A percentile compares a stretch with the other conserved stretches of the same genome.
These are phyloP conservation scores for Auricularia heimuer DNA, from an alignment of 768 basidiomycete species.

Conservation along the genomic window DNA sequence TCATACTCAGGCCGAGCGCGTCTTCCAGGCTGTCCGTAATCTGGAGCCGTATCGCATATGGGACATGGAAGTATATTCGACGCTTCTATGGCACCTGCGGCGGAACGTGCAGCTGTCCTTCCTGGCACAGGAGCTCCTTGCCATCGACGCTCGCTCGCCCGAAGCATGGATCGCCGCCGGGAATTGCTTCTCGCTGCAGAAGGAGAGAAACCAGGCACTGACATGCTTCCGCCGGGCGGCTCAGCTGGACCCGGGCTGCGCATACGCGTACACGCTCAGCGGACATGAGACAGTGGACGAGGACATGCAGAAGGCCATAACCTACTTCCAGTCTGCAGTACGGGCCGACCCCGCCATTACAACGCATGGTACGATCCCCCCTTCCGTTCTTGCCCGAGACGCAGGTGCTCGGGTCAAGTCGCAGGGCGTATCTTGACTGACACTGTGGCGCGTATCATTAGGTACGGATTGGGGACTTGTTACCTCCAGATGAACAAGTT, in stretches of 20 bases:
- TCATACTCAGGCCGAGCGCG: conserved; percentile 66
- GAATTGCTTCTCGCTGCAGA: conserved; percentile 90
- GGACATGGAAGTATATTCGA: conserved; percentile 96
- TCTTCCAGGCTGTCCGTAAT: conserved; percentile 71
- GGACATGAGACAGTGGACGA: conserved; percentile 97
- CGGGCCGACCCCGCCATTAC: conserved; percentile 88
- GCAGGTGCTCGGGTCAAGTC: conserved; percentile 18
- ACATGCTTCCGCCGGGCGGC: conserved; percentile 89
- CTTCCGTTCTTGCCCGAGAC: conserved; percentile 1
- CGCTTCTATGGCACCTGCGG: conserved; percentile 90
- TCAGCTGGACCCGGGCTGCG: conserved; percentile 80
- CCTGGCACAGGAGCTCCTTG: conserved; percentile 85
- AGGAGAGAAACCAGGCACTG: conserved; percentile 86
- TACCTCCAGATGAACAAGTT: conserved; percentile 92
- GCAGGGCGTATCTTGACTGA: conserved; percentile 18
- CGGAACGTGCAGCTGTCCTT: conserved; percentile 77
- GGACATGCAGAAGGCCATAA: conserved; percentile 84
- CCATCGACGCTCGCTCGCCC: conserved; percentile 70
- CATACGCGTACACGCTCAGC: conserved; percentile 92
- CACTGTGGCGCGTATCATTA: conserved; percentile 21
- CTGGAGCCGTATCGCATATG: conserved; percentile 82
- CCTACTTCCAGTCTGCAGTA: conserved; percentile 86
- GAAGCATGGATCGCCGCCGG: conserved; percentile 96
- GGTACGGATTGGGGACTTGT: conserved; percentile 98
- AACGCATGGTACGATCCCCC: conserved; percentile 78